Conservation (phyloP, 225 moss, liverwort and hornwort genomes). For the Thuidium tamariscinum region DNA sequence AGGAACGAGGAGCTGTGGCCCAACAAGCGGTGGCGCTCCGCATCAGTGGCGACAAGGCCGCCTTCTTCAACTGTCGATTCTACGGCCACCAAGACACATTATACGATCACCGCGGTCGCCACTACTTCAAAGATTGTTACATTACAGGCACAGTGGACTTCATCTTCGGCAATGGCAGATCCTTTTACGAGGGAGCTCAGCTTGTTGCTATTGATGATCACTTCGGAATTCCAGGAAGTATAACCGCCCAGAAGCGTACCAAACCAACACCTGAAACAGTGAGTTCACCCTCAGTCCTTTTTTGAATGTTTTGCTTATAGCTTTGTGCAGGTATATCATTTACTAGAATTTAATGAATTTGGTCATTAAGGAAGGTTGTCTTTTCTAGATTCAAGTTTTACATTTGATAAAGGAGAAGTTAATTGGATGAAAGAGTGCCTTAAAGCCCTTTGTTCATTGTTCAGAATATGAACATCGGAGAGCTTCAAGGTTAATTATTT, state of each 20-base stretch:
- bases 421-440: too few species aligned
- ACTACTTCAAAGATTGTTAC: slow-evolving; percentile 57
- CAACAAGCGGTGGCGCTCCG: slow-evolving; percentile 64
- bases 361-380: too few species aligned
- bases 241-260: slow-evolving; percentile 63
- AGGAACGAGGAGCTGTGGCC: slow-evolving; percentile 18
- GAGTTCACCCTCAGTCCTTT: too few species aligned
- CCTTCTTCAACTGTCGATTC: slow-evolving; percentile 51
- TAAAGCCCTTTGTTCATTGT: too few species aligned
- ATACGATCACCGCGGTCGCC: slow-evolving; percentile 65
- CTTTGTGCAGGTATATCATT: too few species aligned
- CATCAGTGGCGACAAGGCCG: slow-evolving; percentile 58
- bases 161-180: slow-evolving; percentile 62
- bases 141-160: slow-evolving; percentile 57
- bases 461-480: too few species aligned
- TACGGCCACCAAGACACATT: slow-evolving; percentile 55
- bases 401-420: too few species aligned
- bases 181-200: slow-evolving; percentile 38
- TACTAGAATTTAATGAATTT: too few species aligned
- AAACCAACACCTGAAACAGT: slow-evolving; percentile 26
- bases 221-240: slow-evolving; percentile 7
- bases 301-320: too few species aligned
- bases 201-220: slow-evolving; percentile 11
- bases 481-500: too few species aligned
- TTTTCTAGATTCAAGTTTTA: too few species aligned